Percentiles rank a stretch among this genome's conserved stretches.
phyloP scores from a whole-genome alignment of 2,329 filamentous ascomycete genomes.

The Penicillium sp. region DNA sequence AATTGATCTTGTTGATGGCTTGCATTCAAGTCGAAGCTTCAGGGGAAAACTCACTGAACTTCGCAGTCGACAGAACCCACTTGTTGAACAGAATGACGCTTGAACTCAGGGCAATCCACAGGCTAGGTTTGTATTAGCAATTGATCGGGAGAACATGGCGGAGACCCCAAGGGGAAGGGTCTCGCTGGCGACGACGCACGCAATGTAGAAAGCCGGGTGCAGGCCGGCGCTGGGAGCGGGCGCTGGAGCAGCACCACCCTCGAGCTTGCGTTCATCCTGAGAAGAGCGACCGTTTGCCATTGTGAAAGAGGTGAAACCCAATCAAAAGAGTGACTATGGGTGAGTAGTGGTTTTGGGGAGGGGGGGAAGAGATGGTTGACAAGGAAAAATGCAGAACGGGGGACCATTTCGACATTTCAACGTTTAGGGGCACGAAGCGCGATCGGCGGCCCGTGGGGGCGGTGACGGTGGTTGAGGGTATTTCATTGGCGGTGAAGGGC shows the following conservation, averaged over 20 bases:
- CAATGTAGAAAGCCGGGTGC: constrained; percentile 35
- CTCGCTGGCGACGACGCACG: constrained; percentile 19
- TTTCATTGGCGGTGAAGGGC: constrained; percentile 8
- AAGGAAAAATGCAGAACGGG: constrained; percentile 13
- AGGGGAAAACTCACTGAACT: constrained; percentile 67
- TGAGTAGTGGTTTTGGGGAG: constrained; percentile 12
- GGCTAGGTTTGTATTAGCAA: constrained; percentile 51
- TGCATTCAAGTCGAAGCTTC: neutral
- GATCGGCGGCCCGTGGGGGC: constrained; percentile 16
- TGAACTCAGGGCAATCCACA: constrained; percentile 89
- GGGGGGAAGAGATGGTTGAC: constrained; percentile 7
- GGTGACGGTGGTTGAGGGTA: constrained; percentile 9
- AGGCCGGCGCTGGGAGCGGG: constrained; percentile 24
- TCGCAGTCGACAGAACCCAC: constrained; percentile 82
- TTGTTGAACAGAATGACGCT: constrained; percentile 99
- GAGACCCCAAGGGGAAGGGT: neutral
- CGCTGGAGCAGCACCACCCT: constrained; percentile 18
- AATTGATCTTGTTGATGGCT: neutral
- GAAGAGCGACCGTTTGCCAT: constrained; percentile 29
- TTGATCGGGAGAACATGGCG: neutral
- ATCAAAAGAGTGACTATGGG: constrained; percentile 29
- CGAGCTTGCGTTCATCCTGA: constrained; percentile 30
- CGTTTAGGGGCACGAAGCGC: constrained; percentile 15
- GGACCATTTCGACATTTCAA: neutral
- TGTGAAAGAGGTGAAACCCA: constrained; percentile 10